Base-by-base conservation (phyloP, 1,284 basidiomycete genomes). In the Earliella scabrosa region DNA sequence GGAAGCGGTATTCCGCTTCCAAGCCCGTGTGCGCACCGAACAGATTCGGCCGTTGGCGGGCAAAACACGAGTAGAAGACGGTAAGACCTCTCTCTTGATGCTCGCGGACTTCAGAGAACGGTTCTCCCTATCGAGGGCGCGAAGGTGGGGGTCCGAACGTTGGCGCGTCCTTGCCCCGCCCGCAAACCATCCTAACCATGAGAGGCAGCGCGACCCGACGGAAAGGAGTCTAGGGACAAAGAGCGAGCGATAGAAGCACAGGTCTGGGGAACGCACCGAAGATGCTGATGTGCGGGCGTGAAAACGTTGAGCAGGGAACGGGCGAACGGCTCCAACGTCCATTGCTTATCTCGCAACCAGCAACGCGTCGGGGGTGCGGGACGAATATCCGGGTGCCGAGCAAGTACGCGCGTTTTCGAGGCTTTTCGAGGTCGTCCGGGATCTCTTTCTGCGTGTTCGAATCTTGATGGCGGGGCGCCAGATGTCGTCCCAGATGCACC, bases 151-250 rank as follows among this genome's bases (percentile, higher is more conserved):
- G n/a, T n/a, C n/a, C n/a, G n/a, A n/a, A n/a, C n/a, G n/a, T n/a
- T n/a, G n/a, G n/a, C n/a, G n/a, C n/a, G n/a, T n/a, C n/a, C n/a
- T n/a, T n/a, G n/a, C n/a, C n/a, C n/a, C n/a, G n/a, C n/a, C n/a
- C n/a, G n/a, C n/a, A n/a, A n/a, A n/a, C n/a, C n/a, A n/a, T n/a
- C n/a, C 35, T 16, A 8, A 45, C 35, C 18, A 11, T 34, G 29
- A 23, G 14, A 48, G 45, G 13, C 45, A 41, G 31, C 46, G 18
- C 23, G 47, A 45, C 43, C 54, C 54, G 43, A 35, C 41, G 18
- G 39, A 45, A 40, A 55, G 53, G 53, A 55, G 43, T 48, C 53
- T 55, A 47, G 45, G 21, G 35, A 50, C 39, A 44, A 50, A 54
- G 34, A n/a, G 21, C 11, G 14, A 21, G 47, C 24, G 31, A 24